phyloP scores from a whole-genome alignment of 106 monocot genomes.

The Acorus gramineus region DNA sequence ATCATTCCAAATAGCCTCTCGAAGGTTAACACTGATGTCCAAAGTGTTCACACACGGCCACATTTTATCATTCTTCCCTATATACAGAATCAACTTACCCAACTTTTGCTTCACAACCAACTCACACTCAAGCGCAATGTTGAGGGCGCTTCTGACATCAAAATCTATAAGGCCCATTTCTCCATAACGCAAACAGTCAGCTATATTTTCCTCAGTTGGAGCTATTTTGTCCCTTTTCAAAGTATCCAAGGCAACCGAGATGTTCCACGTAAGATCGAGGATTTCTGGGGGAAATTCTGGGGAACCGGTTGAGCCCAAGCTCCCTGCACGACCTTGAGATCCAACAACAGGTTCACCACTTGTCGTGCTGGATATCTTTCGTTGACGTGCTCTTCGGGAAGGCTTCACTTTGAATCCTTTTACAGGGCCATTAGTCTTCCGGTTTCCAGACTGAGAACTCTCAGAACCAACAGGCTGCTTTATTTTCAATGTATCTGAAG shows the following conservation, averaged over 20 bases:
- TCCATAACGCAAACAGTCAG: slow-evolving; percentile 55
- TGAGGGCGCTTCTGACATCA: slow-evolving; percentile 36
- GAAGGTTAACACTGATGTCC: slow-evolving; percentile 36
- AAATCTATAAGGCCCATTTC: slow-evolving; percentile 35
- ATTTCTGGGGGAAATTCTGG: slow-evolving; percentile 2
- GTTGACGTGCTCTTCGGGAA: background rate
- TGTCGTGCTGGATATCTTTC: too few relatives aligned
- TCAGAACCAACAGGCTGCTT: too few relatives aligned
- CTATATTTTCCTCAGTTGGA: slow-evolving; percentile 56
- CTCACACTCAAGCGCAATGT: slow-evolving; percentile 28
- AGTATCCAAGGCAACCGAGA: slow-evolving; percentile 34
- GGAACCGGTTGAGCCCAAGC: slow-evolving; percentile 9
- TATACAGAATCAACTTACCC: slow-evolving; percentile 31
- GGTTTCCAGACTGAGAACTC: too few relatives aligned
- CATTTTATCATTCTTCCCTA: slow-evolving; percentile 31
- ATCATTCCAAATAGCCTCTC: slow-evolving; percentile 26
- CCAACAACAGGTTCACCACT: too few relatives aligned
- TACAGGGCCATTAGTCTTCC: too few relatives aligned
- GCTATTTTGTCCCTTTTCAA: slow-evolving; percentile 47
- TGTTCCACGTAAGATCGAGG: slow-evolving; percentile 19
- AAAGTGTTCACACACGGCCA: slow-evolving; percentile 68
- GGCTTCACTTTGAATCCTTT: slow-evolving; percentile 7
- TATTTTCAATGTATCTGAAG: background rate
- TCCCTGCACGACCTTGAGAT: slow-evolving; percentile 4
- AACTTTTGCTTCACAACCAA: slow-evolving; percentile 35